phyloP scores from a whole-genome alignment of 1,284 basidiomycete genomes.

The Albatrellus sp. region DNA sequence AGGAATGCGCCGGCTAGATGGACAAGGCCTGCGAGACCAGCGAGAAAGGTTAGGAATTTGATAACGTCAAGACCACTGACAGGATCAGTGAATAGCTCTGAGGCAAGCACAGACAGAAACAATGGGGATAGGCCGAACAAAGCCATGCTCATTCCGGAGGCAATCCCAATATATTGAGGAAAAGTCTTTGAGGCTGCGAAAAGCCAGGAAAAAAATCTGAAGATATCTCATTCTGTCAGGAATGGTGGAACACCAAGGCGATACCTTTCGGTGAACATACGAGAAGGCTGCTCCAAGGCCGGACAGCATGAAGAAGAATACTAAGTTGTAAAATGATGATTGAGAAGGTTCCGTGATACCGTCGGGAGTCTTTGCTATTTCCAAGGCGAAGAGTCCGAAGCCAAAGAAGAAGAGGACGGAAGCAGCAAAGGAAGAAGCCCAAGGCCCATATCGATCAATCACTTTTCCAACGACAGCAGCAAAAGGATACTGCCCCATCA shows the following conservation, averaged over 20 bases:
- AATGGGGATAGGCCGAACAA: slow-evolving; percentile 69
- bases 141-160: slow-evolving; percentile 55
- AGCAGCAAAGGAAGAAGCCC: slow-evolving; percentile 51
- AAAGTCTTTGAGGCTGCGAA: slow-evolving; percentile 66
- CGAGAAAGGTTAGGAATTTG: slow-evolving; percentile 43
- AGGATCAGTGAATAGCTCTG: slow-evolving; percentile 39
- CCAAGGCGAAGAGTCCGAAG: slow-evolving; percentile 48
- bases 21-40: slow-evolving; percentile 35
- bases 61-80: slow-evolving; percentile 41
- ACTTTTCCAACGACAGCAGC: slow-evolving; percentile 46
- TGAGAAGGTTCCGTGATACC: slow-evolving; percentile 24
- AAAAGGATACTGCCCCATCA: slow-evolving; percentile 60
- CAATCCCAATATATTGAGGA: slow-evolving; percentile 47
- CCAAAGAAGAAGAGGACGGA: slow-evolving; percentile 43
- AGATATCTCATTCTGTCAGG: neutral
- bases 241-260: too few relatives aligned
- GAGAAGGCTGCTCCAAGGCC: slow-evolving; percentile 60
- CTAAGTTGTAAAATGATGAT: slow-evolving; percentile 38
- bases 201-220: slow-evolving; percentile 61
- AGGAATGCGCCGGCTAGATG: slow-evolving; percentile 42
- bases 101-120: slow-evolving; percentile 54
- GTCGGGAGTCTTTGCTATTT: slow-evolving; percentile 33
- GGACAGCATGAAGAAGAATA: slow-evolving; percentile 45
- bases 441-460: slow-evolving; percentile 46
- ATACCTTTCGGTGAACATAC: slow-evolving; percentile 27